A percentile compares a stretch with the other conserved stretches of the same genome.
These are phyloP conservation scores for Buxus sempervirens DNA, from an alignment of 164 flowering plant genomes.

Conservation along the genomic window DNA sequence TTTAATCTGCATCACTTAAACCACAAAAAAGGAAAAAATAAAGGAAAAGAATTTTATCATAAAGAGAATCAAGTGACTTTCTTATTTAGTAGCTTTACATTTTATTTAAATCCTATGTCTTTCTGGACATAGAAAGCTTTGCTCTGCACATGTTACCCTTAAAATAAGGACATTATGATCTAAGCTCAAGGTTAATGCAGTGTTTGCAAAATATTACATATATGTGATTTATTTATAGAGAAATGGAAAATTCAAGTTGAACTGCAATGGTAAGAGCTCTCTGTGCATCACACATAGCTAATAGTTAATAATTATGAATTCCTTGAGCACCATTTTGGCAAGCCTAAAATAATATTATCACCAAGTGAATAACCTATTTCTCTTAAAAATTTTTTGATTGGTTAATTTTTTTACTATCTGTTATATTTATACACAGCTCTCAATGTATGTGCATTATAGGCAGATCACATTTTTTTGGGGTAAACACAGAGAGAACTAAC, in stretches of 20 bases:
- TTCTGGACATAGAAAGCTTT: neutral
- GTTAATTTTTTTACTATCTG: too few relatives aligned
- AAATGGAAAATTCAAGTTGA: neutral
- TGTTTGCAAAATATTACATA: neutral
- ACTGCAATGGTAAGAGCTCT: too few relatives aligned
- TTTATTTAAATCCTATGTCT: neutral
- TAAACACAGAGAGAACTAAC: conserved; percentile 19
- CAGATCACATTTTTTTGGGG: too few relatives aligned
- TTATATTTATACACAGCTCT: neutral
- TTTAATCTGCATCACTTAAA: neutral
- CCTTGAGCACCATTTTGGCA: neutral
- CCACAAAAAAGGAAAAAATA: neutral
- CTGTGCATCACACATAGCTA: neutral
- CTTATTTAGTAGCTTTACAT: neutral
- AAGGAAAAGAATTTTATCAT: neutral
- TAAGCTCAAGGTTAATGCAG: neutral
- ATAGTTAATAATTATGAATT: neutral
- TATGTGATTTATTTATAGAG: too few relatives aligned
- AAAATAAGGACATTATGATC: neutral
- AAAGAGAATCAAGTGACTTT: too few relatives aligned
- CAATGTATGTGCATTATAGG: too few relatives aligned
- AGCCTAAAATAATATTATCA: neutral
- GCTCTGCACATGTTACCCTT: neutral
- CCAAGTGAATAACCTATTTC: neutral
- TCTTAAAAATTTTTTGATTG: neutral